Evolutionary conservation across 1,139 yeast genomes (phyloP).

Genomic region (Petasospora rhodanensis): DNA sequence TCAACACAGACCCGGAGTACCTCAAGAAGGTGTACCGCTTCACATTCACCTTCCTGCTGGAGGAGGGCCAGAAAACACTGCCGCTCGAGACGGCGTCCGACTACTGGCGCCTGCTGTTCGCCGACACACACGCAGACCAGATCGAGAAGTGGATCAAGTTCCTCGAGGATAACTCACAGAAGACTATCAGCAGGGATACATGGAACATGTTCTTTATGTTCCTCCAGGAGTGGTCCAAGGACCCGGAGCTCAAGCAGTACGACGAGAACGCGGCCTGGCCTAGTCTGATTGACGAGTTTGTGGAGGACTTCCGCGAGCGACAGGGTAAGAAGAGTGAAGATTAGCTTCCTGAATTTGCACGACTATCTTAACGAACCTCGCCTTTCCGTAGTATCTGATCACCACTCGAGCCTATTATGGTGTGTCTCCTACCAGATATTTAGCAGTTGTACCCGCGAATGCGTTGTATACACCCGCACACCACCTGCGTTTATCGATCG

Average conservation of each 20-base stretch:
- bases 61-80: constrained; percentile 56
- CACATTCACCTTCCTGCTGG: constrained; percentile 65
- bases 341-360: no score
- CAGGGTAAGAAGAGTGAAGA: not conserved
- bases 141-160: constrained; percentile 53
- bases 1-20: constrained; percentile 36
- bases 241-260: constrained; percentile 51
- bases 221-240: constrained; percentile 46
- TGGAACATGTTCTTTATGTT: constrained; percentile 84
- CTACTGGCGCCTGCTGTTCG: constrained; percentile 71
- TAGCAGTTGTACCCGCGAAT: no score
- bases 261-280: constrained; percentile 93
- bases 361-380: no score
- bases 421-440: no score
- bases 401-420: no score
- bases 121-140: constrained; percentile 29
- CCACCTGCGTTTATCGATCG: constrained; percentile 3
- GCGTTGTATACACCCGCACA: constrained; percentile 4
- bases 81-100: constrained; percentile 61
- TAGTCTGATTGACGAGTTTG: constrained; percentile 75
- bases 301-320: constrained; percentile 47
- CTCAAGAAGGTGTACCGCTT: constrained; percentile 61
- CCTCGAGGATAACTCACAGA: constrained; percentile 34
- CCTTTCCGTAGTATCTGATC: no score
- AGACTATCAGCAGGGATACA: constrained; percentile 60